phyloP scores from a whole-genome alignment of 805 yeast genomes.

The Starmerella geochares region DNA sequence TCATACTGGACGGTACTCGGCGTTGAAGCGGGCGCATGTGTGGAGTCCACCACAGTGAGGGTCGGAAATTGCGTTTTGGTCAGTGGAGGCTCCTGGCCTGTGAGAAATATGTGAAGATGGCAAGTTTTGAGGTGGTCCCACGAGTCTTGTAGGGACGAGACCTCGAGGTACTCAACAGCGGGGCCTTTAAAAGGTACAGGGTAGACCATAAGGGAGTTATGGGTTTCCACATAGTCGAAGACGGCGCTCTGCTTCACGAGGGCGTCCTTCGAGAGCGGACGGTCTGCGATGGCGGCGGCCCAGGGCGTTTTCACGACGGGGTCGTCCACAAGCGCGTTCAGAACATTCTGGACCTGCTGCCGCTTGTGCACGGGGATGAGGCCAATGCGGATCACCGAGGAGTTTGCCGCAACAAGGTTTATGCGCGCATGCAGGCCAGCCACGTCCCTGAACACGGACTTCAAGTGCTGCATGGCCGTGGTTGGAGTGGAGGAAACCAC shows the following conservation, averaged over 20 bases:
- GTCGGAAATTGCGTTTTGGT: constrained; percentile 23
- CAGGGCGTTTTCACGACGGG: constrained; percentile 31
- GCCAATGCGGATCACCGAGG: constrained; percentile 27
- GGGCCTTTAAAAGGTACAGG: constrained; percentile 25
- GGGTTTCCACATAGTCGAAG: constrained; percentile 29
- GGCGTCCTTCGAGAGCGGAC: constrained; percentile 31
- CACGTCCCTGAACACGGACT: constrained; percentile 25
- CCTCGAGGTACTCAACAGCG: constrained; percentile 29
- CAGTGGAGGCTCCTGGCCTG: not conserved
- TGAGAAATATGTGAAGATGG: constrained; percentile 23
- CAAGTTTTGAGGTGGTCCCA: constrained; percentile 27
- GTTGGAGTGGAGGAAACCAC: constrained; percentile 3
- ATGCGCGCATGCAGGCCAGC: constrained; percentile 28
- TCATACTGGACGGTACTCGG: not conserved
- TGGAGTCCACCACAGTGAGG: constrained; percentile 19
- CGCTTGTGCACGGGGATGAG: constrained; percentile 28
- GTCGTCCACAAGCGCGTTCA: constrained; percentile 30
- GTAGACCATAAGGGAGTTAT: constrained; percentile 30
- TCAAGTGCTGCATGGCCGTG: constrained; percentile 21
- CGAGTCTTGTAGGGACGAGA: constrained; percentile 26
- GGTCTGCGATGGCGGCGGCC: constrained; percentile 25
- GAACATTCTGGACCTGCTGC: constrained; percentile 23
- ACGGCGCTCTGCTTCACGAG: constrained; percentile 26
- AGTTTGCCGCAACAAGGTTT: constrained; percentile 17
- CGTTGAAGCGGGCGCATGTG: not conserved